Percentiles rank a stretch among this genome's conserved stretches.
Conservation (phyloP, 495 filamentous ascomycete species). For the Penicillium egyptiacum region DNA sequence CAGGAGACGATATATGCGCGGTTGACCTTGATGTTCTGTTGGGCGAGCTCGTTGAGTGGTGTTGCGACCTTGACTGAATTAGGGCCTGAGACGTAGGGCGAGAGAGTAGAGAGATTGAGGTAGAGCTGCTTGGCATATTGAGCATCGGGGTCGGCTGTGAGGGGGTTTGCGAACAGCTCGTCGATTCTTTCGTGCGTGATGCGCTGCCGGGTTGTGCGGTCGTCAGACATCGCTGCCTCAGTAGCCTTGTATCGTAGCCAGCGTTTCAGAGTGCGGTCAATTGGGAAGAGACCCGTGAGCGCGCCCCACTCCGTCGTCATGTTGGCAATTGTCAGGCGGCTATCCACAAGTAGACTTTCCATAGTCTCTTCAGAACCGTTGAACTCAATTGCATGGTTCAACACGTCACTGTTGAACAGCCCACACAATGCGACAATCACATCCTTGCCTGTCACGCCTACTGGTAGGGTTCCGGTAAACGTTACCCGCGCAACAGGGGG, state of each 20-base stretch:
- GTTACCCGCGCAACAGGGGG: constrained; percentile 82
- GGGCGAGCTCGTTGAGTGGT: constrained; percentile 70
- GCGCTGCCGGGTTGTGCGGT: constrained; percentile 35
- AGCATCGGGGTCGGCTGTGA: constrained; percentile 73
- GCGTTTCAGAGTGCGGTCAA: constrained; percentile 67
- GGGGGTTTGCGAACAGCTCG: constrained; percentile 62
- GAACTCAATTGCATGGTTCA: constrained; percentile 94
- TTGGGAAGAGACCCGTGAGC: constrained; percentile 77
- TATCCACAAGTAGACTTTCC: constrained; percentile 69
- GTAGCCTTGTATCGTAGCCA: constrained; percentile 83
- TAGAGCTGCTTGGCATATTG: constrained; percentile 81
- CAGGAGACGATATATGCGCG: constrained; percentile 91
- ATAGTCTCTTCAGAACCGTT: constrained; percentile 77
- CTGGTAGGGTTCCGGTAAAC: constrained; percentile 70
- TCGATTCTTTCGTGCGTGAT: constrained; percentile 73
- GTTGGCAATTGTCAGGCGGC: constrained; percentile 82
- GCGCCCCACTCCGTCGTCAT: constrained; percentile 98
- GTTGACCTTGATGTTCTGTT: constrained; percentile 66
- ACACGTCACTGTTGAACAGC: constrained; percentile 84
- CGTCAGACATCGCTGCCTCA: constrained; percentile 50
- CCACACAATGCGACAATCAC: constrained; percentile 89
- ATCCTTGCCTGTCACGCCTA: constrained; percentile 91
- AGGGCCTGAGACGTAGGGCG: constrained; percentile 85
- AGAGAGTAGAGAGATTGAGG: constrained; percentile 75
- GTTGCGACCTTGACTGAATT: constrained; percentile 87